Base-by-base conservation (phyloP, 345 rosid species). In the Luvunga scandens region DNA sequence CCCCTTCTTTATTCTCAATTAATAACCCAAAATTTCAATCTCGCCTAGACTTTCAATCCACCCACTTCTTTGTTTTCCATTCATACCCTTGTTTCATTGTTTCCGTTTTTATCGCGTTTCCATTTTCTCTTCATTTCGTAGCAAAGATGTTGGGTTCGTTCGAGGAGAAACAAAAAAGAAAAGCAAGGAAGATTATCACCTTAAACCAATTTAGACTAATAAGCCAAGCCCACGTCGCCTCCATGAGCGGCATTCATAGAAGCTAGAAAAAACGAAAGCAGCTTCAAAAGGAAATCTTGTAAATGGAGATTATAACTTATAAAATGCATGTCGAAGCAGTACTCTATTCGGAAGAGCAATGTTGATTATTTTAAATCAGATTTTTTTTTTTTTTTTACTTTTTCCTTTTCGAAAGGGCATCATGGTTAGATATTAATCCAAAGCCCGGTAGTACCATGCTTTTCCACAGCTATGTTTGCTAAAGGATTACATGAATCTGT, bases 1-100 rank as follows among this genome's bases (percentile, higher is more conserved):
- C 82, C 77, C 79, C 76, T 28, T 30, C 70, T 53, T 50, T 8
- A 39, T 77, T 81, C 70, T 72, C 76, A 66, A 55, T 67, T 48
- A 39, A 61, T 66, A 36, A 36, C 75, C 79, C 63, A 39, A 75
- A 33, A 7, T 66, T 76, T 66, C 81, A 70, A 79, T 77, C 59
- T 74, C 79, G 48, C 79, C 69, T 66, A 6, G 9, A 72, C 77
- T 45, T 42, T 9, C 28, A 36, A 55, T 36, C 68, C 50, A 28
- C 76, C 76, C 61, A 48, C 73, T 18, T 66, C 27, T 55, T 24
- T 5, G 9, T 42, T 24, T 75, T 14, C 69, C 72, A 10, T 25
- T 34, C 62, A 9, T 60, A 1, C 55, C 78, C 36, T 55, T 30
- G 2, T n/a, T 18, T 0, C 22, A 19, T 21, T 34, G 30, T 19